Percentiles rank a stretch among this genome's conserved stretches.
Conservation (phyloP, 2,329 filamentous ascomycete species). For the Magnaporthiopsis poae region DNA sequence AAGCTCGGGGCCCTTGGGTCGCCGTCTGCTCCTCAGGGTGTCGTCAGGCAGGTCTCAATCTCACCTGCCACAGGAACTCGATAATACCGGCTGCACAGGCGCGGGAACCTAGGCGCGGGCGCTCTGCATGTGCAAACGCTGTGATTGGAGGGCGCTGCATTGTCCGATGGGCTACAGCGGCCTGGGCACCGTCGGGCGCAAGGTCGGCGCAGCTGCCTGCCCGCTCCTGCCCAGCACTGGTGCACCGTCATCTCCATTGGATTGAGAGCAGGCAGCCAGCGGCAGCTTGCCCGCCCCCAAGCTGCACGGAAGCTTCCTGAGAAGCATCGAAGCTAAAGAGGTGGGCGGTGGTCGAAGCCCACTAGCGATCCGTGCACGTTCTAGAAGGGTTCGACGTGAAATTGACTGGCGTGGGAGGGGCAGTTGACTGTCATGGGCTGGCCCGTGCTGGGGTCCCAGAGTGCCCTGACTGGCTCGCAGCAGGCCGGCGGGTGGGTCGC, state of each 20-base stretch:
- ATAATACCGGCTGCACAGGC: background rate
- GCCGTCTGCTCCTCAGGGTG: background rate
- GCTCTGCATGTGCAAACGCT: background rate
- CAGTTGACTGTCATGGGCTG: background rate
- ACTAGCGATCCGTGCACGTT: constrained; percentile 13
- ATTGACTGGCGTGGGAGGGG: constrained; percentile 1
- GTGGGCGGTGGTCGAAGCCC: constrained; percentile 10
- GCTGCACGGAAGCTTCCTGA: constrained; percentile 16
- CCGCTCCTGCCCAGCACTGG: too few relatives aligned
- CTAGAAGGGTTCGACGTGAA: constrained; percentile 7
- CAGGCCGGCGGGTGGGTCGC: background rate
- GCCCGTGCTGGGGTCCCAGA: constrained; percentile 6
- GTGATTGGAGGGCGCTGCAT: background rate
- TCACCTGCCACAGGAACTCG: background rate
- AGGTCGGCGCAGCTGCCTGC: background rate
- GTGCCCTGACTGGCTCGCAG: background rate
- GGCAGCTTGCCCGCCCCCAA: background rate
- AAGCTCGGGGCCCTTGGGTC: background rate
- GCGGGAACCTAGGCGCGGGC: background rate
- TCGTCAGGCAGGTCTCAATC: background rate
- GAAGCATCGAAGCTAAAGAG: constrained; percentile 12
- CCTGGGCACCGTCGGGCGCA: background rate
- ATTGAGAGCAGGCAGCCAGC: background rate
- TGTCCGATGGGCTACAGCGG: background rate
- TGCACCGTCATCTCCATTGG: background rate